Percentiles rank a stretch among this genome's conserved stretches.
phyloP scores from a whole-genome alignment of 1,139 yeast species.

The Yamadazyma siamensis region DNA sequence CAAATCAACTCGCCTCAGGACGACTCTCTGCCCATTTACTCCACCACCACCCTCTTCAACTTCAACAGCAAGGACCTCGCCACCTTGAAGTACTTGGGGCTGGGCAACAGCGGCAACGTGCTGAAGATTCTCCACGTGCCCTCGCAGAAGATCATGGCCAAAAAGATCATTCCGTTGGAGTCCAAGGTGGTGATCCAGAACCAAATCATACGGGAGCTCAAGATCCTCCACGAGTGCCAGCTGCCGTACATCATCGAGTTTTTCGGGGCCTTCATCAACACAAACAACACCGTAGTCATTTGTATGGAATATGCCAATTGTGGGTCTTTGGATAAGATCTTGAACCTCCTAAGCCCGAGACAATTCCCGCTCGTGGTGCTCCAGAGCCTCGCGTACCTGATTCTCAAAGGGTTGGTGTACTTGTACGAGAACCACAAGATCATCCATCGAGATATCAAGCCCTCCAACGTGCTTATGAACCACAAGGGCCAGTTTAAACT shows the following conservation, averaged over 20 bases:
- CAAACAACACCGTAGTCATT: constrained; percentile 66
- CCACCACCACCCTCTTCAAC: constrained; percentile 39
- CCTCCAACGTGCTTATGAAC: constrained; percentile 66
- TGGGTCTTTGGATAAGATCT: constrained; percentile 82
- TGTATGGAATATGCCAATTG: constrained; percentile 97
- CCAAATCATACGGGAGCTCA: constrained; percentile 82
- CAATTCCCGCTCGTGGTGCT: constrained; percentile 62
- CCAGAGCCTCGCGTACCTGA: constrained; percentile 72
- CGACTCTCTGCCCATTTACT: constrained; percentile 30
- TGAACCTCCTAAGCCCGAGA: constrained; percentile 43
- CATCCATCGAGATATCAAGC: constrained; percentile 89
- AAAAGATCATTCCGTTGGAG: constrained; percentile 83
- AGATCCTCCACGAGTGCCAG: constrained; percentile 87
- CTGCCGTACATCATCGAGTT: constrained; percentile 82
- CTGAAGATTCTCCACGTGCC: constrained; percentile 86
- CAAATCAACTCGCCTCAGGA: constrained; percentile 11
- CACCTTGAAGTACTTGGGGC: constrained; percentile 73
- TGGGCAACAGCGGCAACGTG: constrained; percentile 94
- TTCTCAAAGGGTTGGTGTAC: constrained; percentile 77
- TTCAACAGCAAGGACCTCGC: constrained; percentile 68
- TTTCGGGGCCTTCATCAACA: constrained; percentile 79
- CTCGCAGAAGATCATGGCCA: constrained; percentile 85
- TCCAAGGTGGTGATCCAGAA: constrained; percentile 77
- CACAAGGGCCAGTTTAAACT: constrained; percentile 78
- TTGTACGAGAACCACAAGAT: constrained; percentile 79